These are phyloP conservation scores for Syzygium syzygioides DNA, from an alignment of 441 rosid genomes.

Conservation along the genomic window DNA sequence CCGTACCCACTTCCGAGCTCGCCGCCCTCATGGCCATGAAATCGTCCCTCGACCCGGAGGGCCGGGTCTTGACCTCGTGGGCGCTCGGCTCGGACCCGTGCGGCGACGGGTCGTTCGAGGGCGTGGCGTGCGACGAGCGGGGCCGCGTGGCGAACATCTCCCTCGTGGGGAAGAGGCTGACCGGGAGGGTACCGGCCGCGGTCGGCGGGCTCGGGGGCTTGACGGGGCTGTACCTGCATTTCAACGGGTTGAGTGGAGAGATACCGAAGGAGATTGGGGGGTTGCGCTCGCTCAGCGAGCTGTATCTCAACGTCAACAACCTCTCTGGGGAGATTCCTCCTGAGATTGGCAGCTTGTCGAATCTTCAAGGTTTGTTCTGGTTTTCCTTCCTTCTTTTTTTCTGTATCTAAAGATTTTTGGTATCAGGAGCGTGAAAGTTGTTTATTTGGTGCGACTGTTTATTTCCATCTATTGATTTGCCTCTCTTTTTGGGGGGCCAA, in stretches of 20 bases:
- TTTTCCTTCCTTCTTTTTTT: background rate
- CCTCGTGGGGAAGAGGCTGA: background rate
- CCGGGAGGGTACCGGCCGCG: background rate
- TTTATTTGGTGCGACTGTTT: background rate
- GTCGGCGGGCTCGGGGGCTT: background rate
- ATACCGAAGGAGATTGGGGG: background rate
- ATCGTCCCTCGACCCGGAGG: background rate
- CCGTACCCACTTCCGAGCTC: background rate
- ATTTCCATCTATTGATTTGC: background rate
- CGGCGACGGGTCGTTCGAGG: background rate
- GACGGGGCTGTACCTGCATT: constrained; percentile 2
- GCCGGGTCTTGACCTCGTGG: background rate
- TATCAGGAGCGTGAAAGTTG: background rate
- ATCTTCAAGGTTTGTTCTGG: background rate
- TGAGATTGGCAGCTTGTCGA: background rate
- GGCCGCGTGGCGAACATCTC: background rate
- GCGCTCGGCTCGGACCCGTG: background rate
- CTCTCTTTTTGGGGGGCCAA: background rate
- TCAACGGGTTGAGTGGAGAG: background rate
- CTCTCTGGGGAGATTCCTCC: background rate
- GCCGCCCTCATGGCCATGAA: background rate
- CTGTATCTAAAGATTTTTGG: background rate
- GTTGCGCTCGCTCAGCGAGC: background rate
- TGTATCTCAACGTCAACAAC: constrained; percentile 4
- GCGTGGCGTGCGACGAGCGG: constrained; percentile 2